Base-by-base conservation (phyloP, 1,139 yeast species). In the Pichia sp. region DNA sequence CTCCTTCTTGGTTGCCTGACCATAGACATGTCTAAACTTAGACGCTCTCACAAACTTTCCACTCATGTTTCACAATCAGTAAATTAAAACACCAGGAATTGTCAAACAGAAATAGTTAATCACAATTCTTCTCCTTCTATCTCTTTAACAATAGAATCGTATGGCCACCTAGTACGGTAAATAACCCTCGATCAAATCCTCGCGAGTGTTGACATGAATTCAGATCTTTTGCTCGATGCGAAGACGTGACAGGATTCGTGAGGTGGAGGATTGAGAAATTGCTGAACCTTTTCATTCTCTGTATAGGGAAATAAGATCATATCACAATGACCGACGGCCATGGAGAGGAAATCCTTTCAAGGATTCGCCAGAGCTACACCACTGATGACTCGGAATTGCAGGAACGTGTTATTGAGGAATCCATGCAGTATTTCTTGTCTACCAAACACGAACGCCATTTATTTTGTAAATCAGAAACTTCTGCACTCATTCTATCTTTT, bases 41-140 rank as follows among this genome's bases (percentile, higher is more conserved):
- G 97, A 88, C 26, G 97, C 95, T 68, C 97, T 85, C 38, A 92
- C 97, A 62, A 88, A 87, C 64, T 85, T 82, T 39, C 95, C 95
- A 68, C 95, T 86, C 45, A 42, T 45, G 16, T 16, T 16, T 16
- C 33, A 8, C 11, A 31, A 11, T 31, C 33, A 8, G 33, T 31
- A 8, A 31, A 11, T 31, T 2, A 8, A 31, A 31, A 8, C 11
- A 11, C 33, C 33, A 31, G 33, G 33, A 31, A 8, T 31, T 31
- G 11, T 8, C 33, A 8, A 31, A 16, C 23, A 16, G 23, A 16
- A 16, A 16, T 16, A 16, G 23, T 16, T 16, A 16, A 16, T 16
- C 23, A 31, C 33, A 31, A 31, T 10, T 8, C 33, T 3, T 2
- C 33, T 8, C 11, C 33, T 31, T 31, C 33, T 31, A 8, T 31